Conservation (phyloP, 2,329 filamentous ascomycete genomes). For the Rutstroemia sydowiana region DNA sequence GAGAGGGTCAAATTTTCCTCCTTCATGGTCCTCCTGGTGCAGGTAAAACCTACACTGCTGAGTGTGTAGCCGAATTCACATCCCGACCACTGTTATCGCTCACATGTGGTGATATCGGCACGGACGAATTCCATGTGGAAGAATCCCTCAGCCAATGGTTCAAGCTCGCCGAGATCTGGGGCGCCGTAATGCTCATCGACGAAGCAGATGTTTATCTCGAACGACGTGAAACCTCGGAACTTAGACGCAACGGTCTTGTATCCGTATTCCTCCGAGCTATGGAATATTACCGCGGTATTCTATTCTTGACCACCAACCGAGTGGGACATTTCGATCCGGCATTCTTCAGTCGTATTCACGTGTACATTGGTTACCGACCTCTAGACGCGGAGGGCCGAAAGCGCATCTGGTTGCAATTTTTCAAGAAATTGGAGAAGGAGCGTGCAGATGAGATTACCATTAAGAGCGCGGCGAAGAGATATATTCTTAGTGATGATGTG, state of each 20-base stretch:
- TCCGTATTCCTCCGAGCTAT: slow-evolving; percentile 34
- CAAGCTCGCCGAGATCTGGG: slow-evolving; percentile 42
- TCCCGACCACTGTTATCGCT: slow-evolving; percentile 20
- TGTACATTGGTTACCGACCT: slow-evolving; percentile 29
- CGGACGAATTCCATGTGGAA: slow-evolving; percentile 38
- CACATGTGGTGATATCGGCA: slow-evolving; percentile 44
- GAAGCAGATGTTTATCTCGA: slow-evolving; percentile 46
- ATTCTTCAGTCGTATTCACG: slow-evolving; percentile 33
- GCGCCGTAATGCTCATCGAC: slow-evolving; percentile 44
- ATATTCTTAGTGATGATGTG: slow-evolving; percentile 15
- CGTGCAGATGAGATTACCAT: slow-evolving; percentile 13
- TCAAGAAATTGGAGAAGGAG: slow-evolving; percentile 18
- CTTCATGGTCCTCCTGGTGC: slow-evolving; percentile 20
- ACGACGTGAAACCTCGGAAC: slow-evolving; percentile 25
- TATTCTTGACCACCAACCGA: slow-evolving; percentile 38
- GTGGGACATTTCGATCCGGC: slow-evolving; percentile 35
- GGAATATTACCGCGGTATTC: slow-evolving; percentile 37
- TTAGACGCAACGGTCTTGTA: slow-evolving; percentile 31
- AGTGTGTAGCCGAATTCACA: slow-evolving; percentile 24
- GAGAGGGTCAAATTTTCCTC: slow-evolving; percentile 21
- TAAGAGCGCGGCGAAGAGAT: slow-evolving; percentile 14
- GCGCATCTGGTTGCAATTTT: slow-evolving; percentile 28
- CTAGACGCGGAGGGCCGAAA: slow-evolving; percentile 20
- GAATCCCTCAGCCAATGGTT: slow-evolving; percentile 41
- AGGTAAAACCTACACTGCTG: slow-evolving; percentile 21